Percentiles rank a stretch among this genome's conserved stretches.
Conservation (phyloP, 2,329 filamentous ascomycete species). For the Fusarium avenaceum region DNA sequence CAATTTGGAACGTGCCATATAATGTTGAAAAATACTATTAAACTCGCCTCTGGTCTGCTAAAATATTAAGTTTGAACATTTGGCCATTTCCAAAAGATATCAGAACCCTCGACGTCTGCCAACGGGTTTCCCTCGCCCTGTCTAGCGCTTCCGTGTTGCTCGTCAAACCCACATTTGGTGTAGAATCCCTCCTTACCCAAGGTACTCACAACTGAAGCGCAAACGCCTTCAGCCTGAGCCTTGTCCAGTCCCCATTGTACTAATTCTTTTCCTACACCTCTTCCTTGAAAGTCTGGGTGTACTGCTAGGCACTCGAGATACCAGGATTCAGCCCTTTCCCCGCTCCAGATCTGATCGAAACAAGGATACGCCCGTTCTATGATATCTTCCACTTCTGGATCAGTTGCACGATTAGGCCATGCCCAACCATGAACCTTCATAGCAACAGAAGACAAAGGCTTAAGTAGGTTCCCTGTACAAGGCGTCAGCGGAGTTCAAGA, state of each 20-base stretch:
- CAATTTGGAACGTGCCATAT: no score
- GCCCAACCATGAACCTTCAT: conserved; percentile 30
- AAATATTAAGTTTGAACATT: no score
- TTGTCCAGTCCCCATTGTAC: no score
- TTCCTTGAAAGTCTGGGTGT: conserved; percentile 3
- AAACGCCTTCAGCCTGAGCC: no score
- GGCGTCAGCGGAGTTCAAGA: background rate
- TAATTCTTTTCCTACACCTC: no score
- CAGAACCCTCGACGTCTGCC: no score
- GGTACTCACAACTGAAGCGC: no score
- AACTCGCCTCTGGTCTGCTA: no score
- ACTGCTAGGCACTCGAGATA: conserved; percentile 56
- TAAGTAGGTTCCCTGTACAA: conserved; percentile 37
- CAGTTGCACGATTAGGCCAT: conserved; percentile 27
- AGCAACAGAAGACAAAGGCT: conserved; percentile 26
- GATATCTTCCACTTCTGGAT: conserved; percentile 30
- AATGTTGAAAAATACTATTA: no score
- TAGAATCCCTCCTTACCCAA: conserved; percentile 56
- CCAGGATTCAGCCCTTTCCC: conserved; percentile 44
- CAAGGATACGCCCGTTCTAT: conserved; percentile 35
- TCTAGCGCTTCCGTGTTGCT: conserved; percentile 28
- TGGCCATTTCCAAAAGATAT: no score
- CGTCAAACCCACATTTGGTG: conserved; percentile 36
- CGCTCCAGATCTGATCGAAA: conserved; percentile 39
- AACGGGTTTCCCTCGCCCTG: background rate